A percentile compares a stretch with the other conserved stretches of the same genome.
These are phyloP conservation scores for Nakaseomyces bracarensis DNA, from an alignment of 1,139 yeast genomes.

Conservation along the genomic window DNA sequence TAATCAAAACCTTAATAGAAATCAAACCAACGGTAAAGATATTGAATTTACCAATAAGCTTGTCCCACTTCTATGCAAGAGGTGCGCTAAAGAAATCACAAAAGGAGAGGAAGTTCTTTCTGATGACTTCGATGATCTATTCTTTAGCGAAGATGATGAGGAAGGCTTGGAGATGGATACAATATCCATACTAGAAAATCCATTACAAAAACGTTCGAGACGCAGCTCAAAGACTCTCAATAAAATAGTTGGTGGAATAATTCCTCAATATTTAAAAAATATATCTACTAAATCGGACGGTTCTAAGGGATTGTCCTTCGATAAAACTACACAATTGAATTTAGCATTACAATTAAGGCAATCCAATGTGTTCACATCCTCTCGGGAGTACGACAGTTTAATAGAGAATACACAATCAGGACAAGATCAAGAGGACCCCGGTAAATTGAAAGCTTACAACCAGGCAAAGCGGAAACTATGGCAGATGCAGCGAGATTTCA, in stretches of 20 bases:
- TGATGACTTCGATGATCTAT: conserved; percentile 1
- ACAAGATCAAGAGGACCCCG: not conserved
- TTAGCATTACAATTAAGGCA: conserved; percentile 1
- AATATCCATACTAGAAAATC: not conserved
- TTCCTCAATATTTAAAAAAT: conserved; percentile 1
- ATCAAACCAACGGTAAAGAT: too few relatives aligned
- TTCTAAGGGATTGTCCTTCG: not conserved
- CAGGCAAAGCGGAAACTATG: conserved; percentile 15
- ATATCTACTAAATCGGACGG: not conserved
- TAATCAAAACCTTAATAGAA: too few relatives aligned
- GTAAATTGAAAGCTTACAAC: not conserved
- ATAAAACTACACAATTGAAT: not conserved
- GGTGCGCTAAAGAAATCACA: not conserved
- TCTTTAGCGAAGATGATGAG: conserved; percentile 3
- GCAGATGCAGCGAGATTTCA: conserved; percentile 24
- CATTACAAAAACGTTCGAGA: not conserved
- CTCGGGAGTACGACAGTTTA: not conserved
- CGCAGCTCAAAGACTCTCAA: not conserved
- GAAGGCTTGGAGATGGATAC: not conserved
- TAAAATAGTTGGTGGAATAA: conserved; percentile 2
- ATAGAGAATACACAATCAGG: not conserved
- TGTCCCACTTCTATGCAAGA: not conserved
- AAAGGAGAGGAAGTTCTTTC: not conserved
- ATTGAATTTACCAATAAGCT: not conserved
- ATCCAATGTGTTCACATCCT: not conserved